Base-by-base conservation (phyloP, 306 rosid genomes). In the Prunus fruticosa region DNA sequence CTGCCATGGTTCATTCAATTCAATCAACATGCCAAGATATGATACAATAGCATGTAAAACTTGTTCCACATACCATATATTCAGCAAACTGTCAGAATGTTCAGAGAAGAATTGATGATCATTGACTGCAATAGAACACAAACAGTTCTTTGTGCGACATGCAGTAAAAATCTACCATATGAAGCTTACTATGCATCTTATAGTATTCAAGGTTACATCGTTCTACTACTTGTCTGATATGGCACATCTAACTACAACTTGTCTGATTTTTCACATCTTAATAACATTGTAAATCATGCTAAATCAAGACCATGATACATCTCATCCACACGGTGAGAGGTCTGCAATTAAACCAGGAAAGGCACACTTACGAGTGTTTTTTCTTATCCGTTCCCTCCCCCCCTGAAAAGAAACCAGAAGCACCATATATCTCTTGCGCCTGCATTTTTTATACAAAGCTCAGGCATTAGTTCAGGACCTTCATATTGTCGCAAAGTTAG, bases 401-500 rank as follows among this genome's bases (percentile, higher is more conserved):
- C 79, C 87, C 98, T 81, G 78, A 69, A 82, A 89, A 95, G 93
- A 89, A 95, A 58, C 99, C 99, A 76, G 97, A 87, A 52, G 99
- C 99, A 27, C 97, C 93, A 83, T 90, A 95, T 64, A 23, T 82
- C 70, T 89, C 96, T 82, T 95, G 97, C 97, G 88, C 80, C 99
- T 95, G 92, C 83, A 86, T 52, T 76, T 83, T 69, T 67, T 38
- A 79, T 79, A 77, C 79, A 84, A 84, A 82, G 67, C 52, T 78
- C 71, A 75, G 70, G 74, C 25, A 71, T 83, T 77, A 72, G 71
- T 53, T 78, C 60, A 62, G 50, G 54, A 74, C 64, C 69, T 71
- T 63, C 15, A 60, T 32, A 25, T 69, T 49, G 74, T 65, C 41
- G 30, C 67, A 50, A 46, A 66, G 12, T 46, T 38, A 20, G 76